Conservation (phyloP, 257 asterid species). For the Solanum clarkiae region DNA sequence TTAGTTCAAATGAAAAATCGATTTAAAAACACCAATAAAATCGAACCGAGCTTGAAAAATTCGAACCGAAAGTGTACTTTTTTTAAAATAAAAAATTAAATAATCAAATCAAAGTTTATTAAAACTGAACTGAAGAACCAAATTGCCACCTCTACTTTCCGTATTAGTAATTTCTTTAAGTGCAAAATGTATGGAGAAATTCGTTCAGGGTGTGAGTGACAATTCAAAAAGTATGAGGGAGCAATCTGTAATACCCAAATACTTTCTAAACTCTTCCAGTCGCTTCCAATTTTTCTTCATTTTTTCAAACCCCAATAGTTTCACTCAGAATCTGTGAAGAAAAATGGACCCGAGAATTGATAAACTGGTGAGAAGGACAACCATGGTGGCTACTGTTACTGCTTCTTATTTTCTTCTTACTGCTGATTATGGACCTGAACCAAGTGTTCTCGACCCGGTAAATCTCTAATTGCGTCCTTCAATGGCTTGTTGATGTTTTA, state of each 20-base stretch:
- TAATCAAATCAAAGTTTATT: too few relatives aligned
- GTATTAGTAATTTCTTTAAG: neutral
- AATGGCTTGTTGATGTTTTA: neutral
- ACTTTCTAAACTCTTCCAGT: neutral
- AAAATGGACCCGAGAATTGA: slow-evolving; percentile 52
- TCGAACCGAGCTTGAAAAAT: too few relatives aligned
- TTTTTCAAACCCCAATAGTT: neutral
- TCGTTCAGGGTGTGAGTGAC: neutral
- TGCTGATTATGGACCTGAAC: slow-evolving; percentile 81
- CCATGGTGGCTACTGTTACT: slow-evolving; percentile 69
- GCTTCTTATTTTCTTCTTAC: slow-evolving; percentile 81
- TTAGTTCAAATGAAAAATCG: too few relatives aligned
- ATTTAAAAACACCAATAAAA: too few relatives aligned
- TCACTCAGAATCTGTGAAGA: neutral
- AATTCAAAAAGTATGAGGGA: neutral
- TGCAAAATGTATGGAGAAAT: neutral
- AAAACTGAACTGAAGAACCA: too few relatives aligned
- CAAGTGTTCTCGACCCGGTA: slow-evolving; percentile 78
- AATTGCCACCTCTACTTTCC: neutral
- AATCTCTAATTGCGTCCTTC: neutral
- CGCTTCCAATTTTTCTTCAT: neutral
- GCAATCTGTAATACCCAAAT: neutral
- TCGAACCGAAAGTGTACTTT: too few relatives aligned
- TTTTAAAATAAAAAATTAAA: too few relatives aligned
- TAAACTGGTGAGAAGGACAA: slow-evolving; percentile 65